phyloP scores from a whole-genome alignment of 139 green algal species.

The Astrephomene gubernaculifera region DNA sequence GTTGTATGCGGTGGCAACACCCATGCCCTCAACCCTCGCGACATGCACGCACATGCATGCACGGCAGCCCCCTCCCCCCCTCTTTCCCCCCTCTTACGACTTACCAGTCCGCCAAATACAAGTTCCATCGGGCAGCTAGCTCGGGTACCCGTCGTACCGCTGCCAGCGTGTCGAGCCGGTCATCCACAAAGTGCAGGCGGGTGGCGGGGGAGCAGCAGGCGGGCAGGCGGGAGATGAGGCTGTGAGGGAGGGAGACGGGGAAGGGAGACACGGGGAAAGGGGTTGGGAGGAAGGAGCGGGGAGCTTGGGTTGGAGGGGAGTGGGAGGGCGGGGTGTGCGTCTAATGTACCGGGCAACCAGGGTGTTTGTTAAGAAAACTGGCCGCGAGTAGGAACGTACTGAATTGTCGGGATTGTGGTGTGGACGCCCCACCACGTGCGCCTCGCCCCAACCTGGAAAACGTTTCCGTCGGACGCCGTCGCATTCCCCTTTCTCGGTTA shows the following conservation, averaged over 20 bases:
- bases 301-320: too few species aligned
- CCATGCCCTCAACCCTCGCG: background rate
- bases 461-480: too few species aligned
- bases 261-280: too few species aligned
- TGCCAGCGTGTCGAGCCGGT: conserved; percentile 78
- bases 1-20: background rate
- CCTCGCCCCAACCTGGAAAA: too few species aligned
- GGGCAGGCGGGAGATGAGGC: background rate
- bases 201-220: background rate
- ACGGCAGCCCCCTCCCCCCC: background rate
- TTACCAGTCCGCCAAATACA: conserved; percentile 76
- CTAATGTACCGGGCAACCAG: too few species aligned
- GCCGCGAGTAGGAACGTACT: too few species aligned
- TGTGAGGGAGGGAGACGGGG: background rate
- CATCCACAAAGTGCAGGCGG: conserved; percentile 82
- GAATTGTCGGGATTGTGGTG: too few species aligned
- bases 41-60: background rate
- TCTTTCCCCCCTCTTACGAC: background rate
- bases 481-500: too few species aligned
- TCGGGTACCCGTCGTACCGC: conserved; percentile 56
- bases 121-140: conserved; percentile 48
- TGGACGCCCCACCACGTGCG: too few species aligned
- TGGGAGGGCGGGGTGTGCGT: too few species aligned
- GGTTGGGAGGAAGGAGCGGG: too few species aligned
- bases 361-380: too few species aligned